phyloP scores from a whole-genome alignment of 164 flowering plant genomes.

The Litsea cubeba region DNA sequence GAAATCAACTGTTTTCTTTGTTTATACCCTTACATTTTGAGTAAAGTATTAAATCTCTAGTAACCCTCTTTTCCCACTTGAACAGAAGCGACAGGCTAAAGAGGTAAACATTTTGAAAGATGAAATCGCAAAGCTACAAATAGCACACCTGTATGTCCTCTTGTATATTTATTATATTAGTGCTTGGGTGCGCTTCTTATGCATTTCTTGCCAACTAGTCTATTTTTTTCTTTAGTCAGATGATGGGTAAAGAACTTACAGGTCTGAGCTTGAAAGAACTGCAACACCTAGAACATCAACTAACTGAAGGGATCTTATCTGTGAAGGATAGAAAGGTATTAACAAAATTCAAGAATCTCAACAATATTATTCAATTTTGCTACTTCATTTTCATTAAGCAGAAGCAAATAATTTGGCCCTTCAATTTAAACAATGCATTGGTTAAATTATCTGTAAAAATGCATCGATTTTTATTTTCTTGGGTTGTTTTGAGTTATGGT shows the following conservation, averaged over 20 bases:
- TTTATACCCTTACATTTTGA: background rate
- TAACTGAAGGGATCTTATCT: constrained; percentile 52
- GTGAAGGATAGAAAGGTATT: constrained; percentile 72
- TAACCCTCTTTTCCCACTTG: background rate
- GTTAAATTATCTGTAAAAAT: background rate
- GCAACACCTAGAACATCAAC: constrained; percentile 63
- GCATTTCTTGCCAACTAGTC: background rate
- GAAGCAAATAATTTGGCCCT: no score
- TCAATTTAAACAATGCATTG: background rate
- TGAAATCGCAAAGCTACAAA: constrained; percentile 51
- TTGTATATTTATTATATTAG: background rate
- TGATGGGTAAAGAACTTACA: constrained; percentile 63
- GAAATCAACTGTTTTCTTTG: background rate
- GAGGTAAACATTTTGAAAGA: constrained; percentile 52
- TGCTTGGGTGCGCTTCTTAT: background rate
- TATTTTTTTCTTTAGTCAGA: constrained; percentile 32
- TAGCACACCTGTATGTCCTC: constrained; percentile 47
- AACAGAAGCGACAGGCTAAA: constrained; percentile 30
- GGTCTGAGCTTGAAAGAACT: constrained; percentile 65
- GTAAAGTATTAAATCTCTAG: background rate
- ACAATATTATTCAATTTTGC: background rate
- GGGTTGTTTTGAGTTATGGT: background rate
- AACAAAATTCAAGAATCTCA: background rate
- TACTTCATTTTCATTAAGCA: background rate
- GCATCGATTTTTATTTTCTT: background rate